phyloP scores from a whole-genome alignment of 768 basidiomycete species.

The Porphyrellus cyaneotinctus region DNA sequence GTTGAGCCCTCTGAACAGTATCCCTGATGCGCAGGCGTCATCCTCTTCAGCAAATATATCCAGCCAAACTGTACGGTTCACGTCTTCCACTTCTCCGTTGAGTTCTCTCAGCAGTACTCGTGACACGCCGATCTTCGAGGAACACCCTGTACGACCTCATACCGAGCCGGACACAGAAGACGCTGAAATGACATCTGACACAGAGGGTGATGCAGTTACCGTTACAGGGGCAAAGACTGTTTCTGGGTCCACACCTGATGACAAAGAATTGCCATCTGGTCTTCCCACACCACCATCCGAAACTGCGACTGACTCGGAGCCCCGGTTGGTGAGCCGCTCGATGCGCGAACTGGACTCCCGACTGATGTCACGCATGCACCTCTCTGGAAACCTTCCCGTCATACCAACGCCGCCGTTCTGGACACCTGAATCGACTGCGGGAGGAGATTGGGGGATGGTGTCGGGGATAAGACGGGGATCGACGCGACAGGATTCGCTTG shows the following conservation, averaged over 20 bases:
- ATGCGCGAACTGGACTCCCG: not conserved
- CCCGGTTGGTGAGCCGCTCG: not conserved
- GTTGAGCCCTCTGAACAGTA: not conserved
- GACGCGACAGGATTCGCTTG: not conserved
- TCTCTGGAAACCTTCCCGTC: not conserved
- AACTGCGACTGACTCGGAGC: not conserved
- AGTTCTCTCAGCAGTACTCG: not conserved
- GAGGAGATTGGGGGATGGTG: not conserved
- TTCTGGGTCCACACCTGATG: not conserved
- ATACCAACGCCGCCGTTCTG: constrained; percentile 5
- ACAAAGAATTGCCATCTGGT: not conserved
- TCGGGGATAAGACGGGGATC: not conserved
- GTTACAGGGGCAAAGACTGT: too few relatives aligned
- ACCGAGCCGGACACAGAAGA: not conserved
- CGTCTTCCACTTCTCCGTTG: not conserved
- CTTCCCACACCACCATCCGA: constrained; percentile 9
- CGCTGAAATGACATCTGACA: not conserved
- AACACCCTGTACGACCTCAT: not conserved
- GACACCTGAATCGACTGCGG: not conserved
- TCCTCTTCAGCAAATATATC: not conserved
- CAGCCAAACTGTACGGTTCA: not conserved
- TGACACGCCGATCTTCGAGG: not conserved
- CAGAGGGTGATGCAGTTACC: not conserved
- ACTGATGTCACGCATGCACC: not conserved
- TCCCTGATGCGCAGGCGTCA: not conserved